Evolutionary conservation across 1,139 yeast genomes (phyloP), one percentile per base, ranked within the genome.

Genomic region (Kodamaea alishanica): DNA sequence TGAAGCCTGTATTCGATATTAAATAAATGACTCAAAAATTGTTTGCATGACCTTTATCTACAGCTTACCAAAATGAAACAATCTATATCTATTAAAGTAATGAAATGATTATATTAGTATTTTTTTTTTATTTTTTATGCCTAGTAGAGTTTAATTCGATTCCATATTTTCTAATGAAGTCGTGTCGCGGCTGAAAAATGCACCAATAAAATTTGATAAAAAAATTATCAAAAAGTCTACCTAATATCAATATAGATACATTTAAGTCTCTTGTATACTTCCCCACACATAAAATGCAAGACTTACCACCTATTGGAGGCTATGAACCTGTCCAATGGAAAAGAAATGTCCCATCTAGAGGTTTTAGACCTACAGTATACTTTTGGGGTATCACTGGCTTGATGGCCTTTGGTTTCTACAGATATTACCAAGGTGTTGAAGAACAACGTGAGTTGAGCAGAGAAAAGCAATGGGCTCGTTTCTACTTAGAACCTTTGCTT

Each of bases 321-420:
- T 87, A 86, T 55, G 90, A 83, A 50, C 84, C 87, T 37, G 77
- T 87, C 44, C 96, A 87, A 68, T 87, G 95, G 95, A 84, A 83
- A 68, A 78, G 95, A 63, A 84, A 86, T 61, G 67, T 87, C 44
- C 95, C 95, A 28, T 67, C 94, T 3, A 75, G 95, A 55, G 95
- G 96, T 3, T 85, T 86, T 67, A 72, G 94, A 49, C 92, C 95
- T 12, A 67, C 79, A 35, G 69, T 85, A 39, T 86, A 83, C 67
- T 73, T 85, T 46, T 77, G 79, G 59, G 79, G 84, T 30, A 62
- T 84, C 43, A 66, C 77, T 27, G 86, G 79, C 7, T 55, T 81
- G 59, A 77, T 84, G 63, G 71, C 80, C 5, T 84, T 78, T 57
- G 95, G 95, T 6, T 84, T 81, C 67, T 84, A 83, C 64, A 70